A percentile compares a stretch with the other conserved stretches of the same genome.
These are phyloP conservation scores for Paraleonurus japonicus DNA, from an alignment of 257 asterid species.

Conservation along the genomic window DNA sequence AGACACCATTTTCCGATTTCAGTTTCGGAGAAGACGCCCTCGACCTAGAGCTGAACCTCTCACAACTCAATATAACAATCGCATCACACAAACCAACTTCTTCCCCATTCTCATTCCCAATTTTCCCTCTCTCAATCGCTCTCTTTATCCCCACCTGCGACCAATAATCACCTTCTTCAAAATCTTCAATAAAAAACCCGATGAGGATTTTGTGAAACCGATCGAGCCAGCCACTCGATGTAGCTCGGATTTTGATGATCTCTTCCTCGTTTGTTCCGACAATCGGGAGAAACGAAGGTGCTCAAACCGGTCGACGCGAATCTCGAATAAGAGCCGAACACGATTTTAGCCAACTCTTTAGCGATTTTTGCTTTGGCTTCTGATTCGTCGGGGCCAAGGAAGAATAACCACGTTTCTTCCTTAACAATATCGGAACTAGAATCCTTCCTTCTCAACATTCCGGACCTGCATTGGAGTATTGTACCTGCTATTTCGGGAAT, in stretches of 20 bases:
- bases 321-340: slow-evolving; percentile 56
- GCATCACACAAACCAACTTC: slow-evolving; percentile 64
- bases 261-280: slow-evolving; percentile 52
- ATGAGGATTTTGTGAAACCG: slow-evolving; percentile 49
- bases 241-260: slow-evolving; percentile 50
- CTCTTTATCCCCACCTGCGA: slow-evolving; percentile 47
- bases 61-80: slow-evolving; percentile 61
- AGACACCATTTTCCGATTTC: slow-evolving; percentile 25
- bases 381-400: slow-evolving; percentile 51
- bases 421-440: slow-evolving; percentile 48
- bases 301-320: slow-evolving; percentile 41
- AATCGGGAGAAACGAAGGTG: slow-evolving; percentile 35
- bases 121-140: slow-evolving; percentile 62
- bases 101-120: slow-evolving; percentile 42
- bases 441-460: slow-evolving; percentile 53
- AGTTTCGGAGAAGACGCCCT: slow-evolving; percentile 37
- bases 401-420: slow-evolving; percentile 70
- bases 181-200: slow-evolving; percentile 69
- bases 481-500: slow-evolving; percentile 53
- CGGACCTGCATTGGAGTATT: slow-evolving; percentile 61
- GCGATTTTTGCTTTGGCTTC: slow-evolving; percentile 53
- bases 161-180: slow-evolving; percentile 49
- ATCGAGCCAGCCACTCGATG: slow-evolving; percentile 40
- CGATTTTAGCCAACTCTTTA: slow-evolving; percentile 49
- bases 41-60: slow-evolving; percentile 35